phyloP scores from a whole-genome alignment of 2,329 filamentous ascomycete genomes.

The Apiospora kogelbergensis region DNA sequence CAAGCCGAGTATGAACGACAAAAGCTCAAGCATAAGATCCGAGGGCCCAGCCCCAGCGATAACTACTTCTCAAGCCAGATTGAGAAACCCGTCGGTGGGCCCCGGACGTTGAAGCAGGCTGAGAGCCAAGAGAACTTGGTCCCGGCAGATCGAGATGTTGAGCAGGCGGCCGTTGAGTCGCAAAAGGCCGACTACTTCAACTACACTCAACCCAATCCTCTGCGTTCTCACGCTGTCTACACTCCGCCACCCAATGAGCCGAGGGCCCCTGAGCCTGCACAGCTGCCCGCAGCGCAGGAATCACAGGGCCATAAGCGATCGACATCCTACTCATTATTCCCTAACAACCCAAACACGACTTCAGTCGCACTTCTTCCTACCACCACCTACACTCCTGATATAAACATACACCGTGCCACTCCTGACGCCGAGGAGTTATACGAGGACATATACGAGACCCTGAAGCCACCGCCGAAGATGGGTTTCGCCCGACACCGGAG shows the following conservation, averaged over 20 bases:
- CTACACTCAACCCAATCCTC: slow-evolving; percentile 30
- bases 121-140: slow-evolving; percentile 37
- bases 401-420: slow-evolving; percentile 18
- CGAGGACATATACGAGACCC: slow-evolving; percentile 24
- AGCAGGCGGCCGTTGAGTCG: slow-evolving; percentile 28
- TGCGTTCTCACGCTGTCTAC: slow-evolving; percentile 34
- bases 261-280: slow-evolving; percentile 31
- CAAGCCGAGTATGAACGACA: slow-evolving; percentile 46
- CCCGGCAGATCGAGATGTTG: slow-evolving; percentile 32
- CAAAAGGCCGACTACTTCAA: slow-evolving; percentile 19
- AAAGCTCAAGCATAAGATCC: slow-evolving; percentile 37
- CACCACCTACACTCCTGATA: slow-evolving; percentile 43
- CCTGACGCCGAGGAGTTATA: slow-evolving; percentile 13
- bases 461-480: slow-evolving; percentile 46
- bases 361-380: slow-evolving; percentile 44
- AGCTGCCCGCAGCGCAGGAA: slow-evolving; percentile 24
- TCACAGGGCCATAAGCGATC: slow-evolving; percentile 31
- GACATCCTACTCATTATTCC: slow-evolving; percentile 40
- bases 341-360: slow-evolving; percentile 30
- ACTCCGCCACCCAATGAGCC: slow-evolving; percentile 12
- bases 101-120: slow-evolving; percentile 29
- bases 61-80: slow-evolving; percentile 35
- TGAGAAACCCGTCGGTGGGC: slow-evolving; percentile 32
- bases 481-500: slow-evolving; percentile 48
- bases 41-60: slow-evolving; percentile 18